Percentiles rank a stretch among this genome's conserved stretches.
Evolutionary conservation across 1,284 basidiomycete genomes (phyloP).

Genomic region (Ustilago trichophora): DNA sequence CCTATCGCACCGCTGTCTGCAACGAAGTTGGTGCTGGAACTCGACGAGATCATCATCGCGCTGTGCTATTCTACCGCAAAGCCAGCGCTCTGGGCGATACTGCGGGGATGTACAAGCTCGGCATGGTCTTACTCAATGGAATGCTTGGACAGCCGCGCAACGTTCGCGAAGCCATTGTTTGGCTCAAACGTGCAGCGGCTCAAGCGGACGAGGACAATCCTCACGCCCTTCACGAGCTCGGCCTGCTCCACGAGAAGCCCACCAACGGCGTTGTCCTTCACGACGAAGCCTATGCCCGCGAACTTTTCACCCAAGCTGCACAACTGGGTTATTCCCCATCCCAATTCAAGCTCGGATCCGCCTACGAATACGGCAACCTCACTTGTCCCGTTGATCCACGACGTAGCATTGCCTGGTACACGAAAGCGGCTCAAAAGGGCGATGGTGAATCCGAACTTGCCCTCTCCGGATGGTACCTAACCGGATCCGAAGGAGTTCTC

Average conservation of each 20-base stretch:
- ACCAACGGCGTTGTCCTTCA: constrained; percentile 67
- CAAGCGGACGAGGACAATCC: constrained; percentile 99
- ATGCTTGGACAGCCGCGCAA: constrained; percentile 84
- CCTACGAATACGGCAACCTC: constrained; percentile 90
- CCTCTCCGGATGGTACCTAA: constrained; percentile 93
- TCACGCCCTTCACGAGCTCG: constrained; percentile 96
- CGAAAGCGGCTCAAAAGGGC: constrained; percentile 95
- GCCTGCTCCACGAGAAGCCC: constrained; percentile 79
- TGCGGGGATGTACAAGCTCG: constrained; percentile 98
- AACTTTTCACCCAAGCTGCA: constrained; percentile 88
- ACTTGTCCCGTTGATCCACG: constrained; percentile 91
- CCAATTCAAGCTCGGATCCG: constrained; percentile 93
- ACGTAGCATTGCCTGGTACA: constrained; percentile 96
- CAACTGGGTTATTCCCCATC: constrained; percentile 92
- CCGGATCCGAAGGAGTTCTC: constrained; percentile 83
- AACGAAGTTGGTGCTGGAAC: constrained; percentile 99
- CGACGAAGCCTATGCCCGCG: constrained; percentile 83
- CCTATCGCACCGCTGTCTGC: constrained; percentile 96
- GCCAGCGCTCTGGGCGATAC: constrained; percentile 95
- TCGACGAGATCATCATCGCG: constrained; percentile 82
- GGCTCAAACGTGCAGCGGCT: constrained; percentile 92
- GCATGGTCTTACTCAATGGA: constrained; percentile 91
- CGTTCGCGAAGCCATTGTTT: constrained; percentile 88
- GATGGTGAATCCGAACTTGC: constrained; percentile 94
- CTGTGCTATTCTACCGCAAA: constrained; percentile 95